Conservation (phyloP, 2,329 filamentous ascomycete genomes). For the Alternaria tenuissima region DNA sequence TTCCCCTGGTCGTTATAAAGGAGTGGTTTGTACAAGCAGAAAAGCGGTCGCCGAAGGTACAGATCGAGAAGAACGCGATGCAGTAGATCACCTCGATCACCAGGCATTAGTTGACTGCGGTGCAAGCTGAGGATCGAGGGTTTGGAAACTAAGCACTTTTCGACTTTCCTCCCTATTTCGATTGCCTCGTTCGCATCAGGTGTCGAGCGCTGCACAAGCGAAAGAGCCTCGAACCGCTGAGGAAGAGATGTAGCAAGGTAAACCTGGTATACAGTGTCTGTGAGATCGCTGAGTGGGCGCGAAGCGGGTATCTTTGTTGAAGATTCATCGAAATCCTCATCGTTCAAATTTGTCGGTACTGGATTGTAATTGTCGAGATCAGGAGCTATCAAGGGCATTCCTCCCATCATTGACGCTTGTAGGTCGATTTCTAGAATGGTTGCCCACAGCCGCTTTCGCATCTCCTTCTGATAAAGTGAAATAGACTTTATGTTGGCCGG, state of each 20-base stretch:
- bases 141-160: conserved; percentile 20
- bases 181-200: conserved; percentile 22
- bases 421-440: conserved; percentile 55
- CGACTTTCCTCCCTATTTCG: conserved; percentile 17
- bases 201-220: conserved; percentile 24
- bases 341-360: conserved; percentile 28
- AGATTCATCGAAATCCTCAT: conserved; percentile 27
- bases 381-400: conserved; percentile 26
- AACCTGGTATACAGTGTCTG: conserved; percentile 30
- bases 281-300: conserved; percentile 15
- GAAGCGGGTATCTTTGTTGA: conserved; percentile 16
- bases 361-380: conserved; percentile 18
- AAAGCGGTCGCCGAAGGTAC: conserved; percentile 27
- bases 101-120: background rate
- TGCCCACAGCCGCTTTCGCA: conserved; percentile 57
- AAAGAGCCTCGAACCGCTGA: conserved; percentile 24
- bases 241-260: conserved; percentile 26
- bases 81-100: conserved; percentile 18
- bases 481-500: conserved; percentile 47
- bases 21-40: conserved; percentile 29
- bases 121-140: conserved; percentile 19
- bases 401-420: conserved; percentile 30
- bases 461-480: conserved; percentile 46
- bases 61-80: conserved; percentile 29
- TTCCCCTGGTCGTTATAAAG: conserved; percentile 26